Base-by-base conservation (phyloP, 148 eudicot genomes). In the Amaranthus hypochondriacus region DNA sequence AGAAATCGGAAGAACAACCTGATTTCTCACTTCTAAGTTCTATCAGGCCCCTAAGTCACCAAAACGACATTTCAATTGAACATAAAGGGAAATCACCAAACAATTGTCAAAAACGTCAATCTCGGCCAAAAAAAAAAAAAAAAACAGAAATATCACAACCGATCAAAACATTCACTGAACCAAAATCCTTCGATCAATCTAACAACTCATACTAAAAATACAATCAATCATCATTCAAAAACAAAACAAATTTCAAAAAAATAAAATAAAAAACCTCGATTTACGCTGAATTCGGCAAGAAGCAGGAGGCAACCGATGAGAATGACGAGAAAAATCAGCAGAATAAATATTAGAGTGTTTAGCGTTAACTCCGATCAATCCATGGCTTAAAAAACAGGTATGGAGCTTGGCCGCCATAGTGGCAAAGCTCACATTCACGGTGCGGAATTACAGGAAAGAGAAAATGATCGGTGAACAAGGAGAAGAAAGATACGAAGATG, bases 231-330 rank as follows among this genome's bases (percentile, higher is more conserved):
- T 28, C 9, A 52, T 3, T 51, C 5, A 56, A 71, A 57, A 4
- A 8, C 13, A 60, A 57, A 14, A n/a, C 67, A 48, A 46, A 66
- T 42, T 9, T 11, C 2, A 0, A 49, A 74, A 50, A 9, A 52
- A 44, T 39, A 42, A 57, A 49, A 43, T 6, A 1, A n/a, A 69
- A 56, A 55, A 89, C 94, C 91, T 86, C 64, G 77, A 66, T 75
- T 78, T 84, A 48, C 89, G 89, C 58, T 76, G 84, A 3, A 80
- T 84, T 56, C 69, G 82, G 71, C 91, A 85, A 49, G 83, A 84
- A 66, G 83, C 77, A 18, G 84, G 73, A 69, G 67, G 56, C 61
- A 4, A 63, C 5, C 53, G 56, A 57, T 21, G 65, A 68, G 10
- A 43, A 42, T 21, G 43, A 59, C 18, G 68, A n/a, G 73, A 75